Evolutionary conservation across 2,329 filamentous ascomycete species (phyloP).

Genomic region (Orbilia quercus): DNA sequence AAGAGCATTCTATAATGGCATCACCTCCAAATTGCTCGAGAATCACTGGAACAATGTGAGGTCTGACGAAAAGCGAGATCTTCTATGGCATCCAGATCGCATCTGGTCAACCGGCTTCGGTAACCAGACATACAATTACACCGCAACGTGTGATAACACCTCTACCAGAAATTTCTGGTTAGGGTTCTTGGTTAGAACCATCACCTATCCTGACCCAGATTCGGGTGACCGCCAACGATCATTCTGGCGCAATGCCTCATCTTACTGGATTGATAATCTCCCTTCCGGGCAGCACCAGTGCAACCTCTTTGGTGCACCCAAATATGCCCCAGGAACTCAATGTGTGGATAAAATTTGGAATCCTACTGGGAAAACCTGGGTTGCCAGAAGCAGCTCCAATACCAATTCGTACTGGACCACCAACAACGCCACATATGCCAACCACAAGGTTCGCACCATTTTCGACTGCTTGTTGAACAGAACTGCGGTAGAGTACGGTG

Average conservation of each 20-base stretch:
- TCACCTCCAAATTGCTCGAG: not conserved
- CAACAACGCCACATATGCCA: slow-evolving; percentile 32
- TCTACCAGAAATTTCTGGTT: slow-evolving; percentile 2
- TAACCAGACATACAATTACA: slow-evolving; percentile 11
- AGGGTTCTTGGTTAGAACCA: slow-evolving; percentile 26
- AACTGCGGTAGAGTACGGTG: slow-evolving; percentile 36
- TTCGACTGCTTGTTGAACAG: slow-evolving; percentile 39
- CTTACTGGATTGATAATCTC: slow-evolving; percentile 5
- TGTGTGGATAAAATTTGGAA: slow-evolving; percentile 43
- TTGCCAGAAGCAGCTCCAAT: slow-evolving; percentile 27
- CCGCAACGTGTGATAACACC: slow-evolving; percentile 3
- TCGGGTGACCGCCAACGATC: slow-evolving; percentile 15
- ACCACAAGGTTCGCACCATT: slow-evolving; percentile 39
- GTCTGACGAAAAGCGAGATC: slow-evolving; percentile 14
- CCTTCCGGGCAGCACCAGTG: slow-evolving; percentile 13
- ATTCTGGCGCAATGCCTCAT: slow-evolving; percentile 21
- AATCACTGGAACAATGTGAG: slow-evolving; percentile 24
- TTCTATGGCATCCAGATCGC: slow-evolving; percentile 25
- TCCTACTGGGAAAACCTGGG: slow-evolving; percentile 21
- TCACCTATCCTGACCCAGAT: slow-evolving; percentile 16
- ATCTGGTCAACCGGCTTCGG: slow-evolving; percentile 23
- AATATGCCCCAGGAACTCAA: slow-evolving; percentile 29
- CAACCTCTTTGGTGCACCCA: slow-evolving; percentile 31
- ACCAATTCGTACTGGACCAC: slow-evolving; percentile 36
- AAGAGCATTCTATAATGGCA: slow-evolving; percentile 25